A percentile compares a stretch with the other conserved stretches of the same genome.
Evolutionary conservation across 352 stramenopile genomes (phyloP).

Genomic region (Thalassiosira gravida): DNA sequence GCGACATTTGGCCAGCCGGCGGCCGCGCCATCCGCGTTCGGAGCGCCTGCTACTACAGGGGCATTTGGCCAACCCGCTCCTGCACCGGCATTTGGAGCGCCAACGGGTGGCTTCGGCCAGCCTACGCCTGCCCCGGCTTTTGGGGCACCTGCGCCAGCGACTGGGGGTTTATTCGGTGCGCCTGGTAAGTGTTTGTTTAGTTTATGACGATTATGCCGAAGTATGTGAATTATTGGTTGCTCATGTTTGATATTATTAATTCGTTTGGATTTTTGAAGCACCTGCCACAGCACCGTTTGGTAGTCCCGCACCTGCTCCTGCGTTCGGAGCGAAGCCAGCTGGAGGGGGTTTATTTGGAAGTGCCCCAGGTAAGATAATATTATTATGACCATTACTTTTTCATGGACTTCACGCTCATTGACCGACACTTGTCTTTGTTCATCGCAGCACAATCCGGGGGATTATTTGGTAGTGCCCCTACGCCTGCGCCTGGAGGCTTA

Average conservation of each 20-base stretch:
- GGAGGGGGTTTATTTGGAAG: conserved; percentile 43
- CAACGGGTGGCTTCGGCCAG: conserved; percentile 31
- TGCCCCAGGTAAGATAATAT: conserved; percentile 11
- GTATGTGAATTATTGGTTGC: neutral
- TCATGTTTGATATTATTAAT: conserved; percentile 1
- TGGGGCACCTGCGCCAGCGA: conserved; percentile 29
- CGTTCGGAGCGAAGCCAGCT: conserved; percentile 31
- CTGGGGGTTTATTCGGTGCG: conserved; percentile 32
- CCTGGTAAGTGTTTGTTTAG: conserved; percentile 21
- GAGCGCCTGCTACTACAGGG: conserved; percentile 22
- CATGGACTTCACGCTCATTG: neutral
- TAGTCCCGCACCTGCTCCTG: conserved; percentile 29
- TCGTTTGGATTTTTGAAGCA: conserved; percentile 50
- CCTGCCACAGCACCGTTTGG: conserved; percentile 62
- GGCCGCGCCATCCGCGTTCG: conserved; percentile 38
- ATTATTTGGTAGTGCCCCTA: conserved; percentile 38
- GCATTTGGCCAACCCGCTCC: conserved; percentile 44
- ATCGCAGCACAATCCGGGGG: conserved; percentile 8
- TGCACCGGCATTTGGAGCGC: conserved; percentile 36
- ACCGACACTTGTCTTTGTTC: neutral
- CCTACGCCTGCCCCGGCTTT: conserved; percentile 36
- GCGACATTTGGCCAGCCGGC: conserved; percentile 21
- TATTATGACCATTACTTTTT: neutral
- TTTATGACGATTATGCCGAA: neutral
- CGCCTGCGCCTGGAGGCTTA: conserved; percentile 18